phyloP scores from a whole-genome alignment of 1,284 basidiomycete species.

The Mycena sp. region DNA sequence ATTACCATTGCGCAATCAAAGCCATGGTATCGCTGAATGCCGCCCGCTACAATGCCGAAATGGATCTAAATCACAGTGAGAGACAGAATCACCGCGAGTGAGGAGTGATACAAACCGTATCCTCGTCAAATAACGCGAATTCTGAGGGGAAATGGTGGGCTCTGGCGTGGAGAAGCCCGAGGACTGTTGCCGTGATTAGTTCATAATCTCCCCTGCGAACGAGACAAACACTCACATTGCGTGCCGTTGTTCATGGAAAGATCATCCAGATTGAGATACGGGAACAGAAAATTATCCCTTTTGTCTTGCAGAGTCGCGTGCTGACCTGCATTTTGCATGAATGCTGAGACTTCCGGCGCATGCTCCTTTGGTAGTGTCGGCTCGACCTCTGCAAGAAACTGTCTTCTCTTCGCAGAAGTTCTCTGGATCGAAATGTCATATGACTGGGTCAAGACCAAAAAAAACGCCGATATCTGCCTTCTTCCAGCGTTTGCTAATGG shows the following conservation, averaged over 20 bases:
- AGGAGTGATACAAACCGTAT: background rate
- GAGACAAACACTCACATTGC: background rate
- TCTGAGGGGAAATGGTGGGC: background rate
- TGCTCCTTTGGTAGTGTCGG: conserved; percentile 1
- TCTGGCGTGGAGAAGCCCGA: background rate
- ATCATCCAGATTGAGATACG: background rate
- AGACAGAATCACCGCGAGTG: background rate
- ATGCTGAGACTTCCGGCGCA: conserved; percentile 12
- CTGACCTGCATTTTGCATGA: background rate
- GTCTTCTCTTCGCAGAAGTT: conserved; percentile 8
- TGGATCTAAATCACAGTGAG: background rate
- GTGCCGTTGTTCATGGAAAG: background rate
- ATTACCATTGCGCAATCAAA: background rate
- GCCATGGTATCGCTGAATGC: background rate
- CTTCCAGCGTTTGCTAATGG: conserved; percentile 21
- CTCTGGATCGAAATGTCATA: background rate
- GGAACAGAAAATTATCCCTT: background rate
- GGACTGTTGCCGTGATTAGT: background rate
- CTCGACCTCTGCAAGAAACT: conserved; percentile 7
- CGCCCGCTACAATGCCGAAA: background rate
- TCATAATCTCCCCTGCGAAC: background rate
- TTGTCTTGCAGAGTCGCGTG: background rate
- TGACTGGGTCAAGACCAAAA: background rate
- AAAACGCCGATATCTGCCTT: background rate
- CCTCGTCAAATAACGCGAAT: background rate